Base-by-base conservation (phyloP, 2,329 filamentous ascomycete species). In the Cordyceps cateniannulata region DNA sequence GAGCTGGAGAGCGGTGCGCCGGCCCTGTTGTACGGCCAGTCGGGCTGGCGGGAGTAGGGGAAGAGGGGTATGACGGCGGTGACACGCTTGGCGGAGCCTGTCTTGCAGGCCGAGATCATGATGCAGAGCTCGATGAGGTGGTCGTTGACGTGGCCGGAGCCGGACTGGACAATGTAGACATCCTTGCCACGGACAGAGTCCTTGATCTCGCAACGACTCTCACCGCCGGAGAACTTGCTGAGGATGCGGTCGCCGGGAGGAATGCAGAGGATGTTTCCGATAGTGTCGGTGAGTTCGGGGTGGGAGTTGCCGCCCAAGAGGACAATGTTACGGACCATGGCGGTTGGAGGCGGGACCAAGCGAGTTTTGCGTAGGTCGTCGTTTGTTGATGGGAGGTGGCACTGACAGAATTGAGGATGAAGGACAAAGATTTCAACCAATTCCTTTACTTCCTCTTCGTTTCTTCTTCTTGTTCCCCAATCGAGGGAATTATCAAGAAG, bases 101-200 rank as follows among this genome's bases (percentile, higher is more conserved):
- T 86, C 77, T 96, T 96, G 85, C 95, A 98, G 63, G 95, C 95
- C n/a, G 91, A 96, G 69, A 98, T 93, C 78, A 95, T 96, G 77
- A 98, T 97, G 74, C 96, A 90, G 54, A 98, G 86, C 72, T 99
- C 95, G 79, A 99, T 89, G 66, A 99, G 85, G 77, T 96, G 87
- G 77, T 99, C 95, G 73, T 99, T 99, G 77, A 97, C 91, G 69
- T 89, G 90, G 65, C 91, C 92, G 67, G 91, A 91, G 67, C 91
- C 92, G 47, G 91, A 95, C 76, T 98, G 93, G 70, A 99, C 91
- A 72, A 98, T 97, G 79, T 96, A 99, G 73, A 97, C 95, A 85
- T 99, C 95, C 75, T 99, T 99, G 68, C 91, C 95, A 68, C 95
- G 89, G 56, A 99, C 95, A 16, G 92, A 96, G 76, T 99, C 95